These are phyloP conservation scores for Komagataella pseudopastoris DNA, from an alignment of 805 yeast species.

Conservation along the genomic window DNA sequence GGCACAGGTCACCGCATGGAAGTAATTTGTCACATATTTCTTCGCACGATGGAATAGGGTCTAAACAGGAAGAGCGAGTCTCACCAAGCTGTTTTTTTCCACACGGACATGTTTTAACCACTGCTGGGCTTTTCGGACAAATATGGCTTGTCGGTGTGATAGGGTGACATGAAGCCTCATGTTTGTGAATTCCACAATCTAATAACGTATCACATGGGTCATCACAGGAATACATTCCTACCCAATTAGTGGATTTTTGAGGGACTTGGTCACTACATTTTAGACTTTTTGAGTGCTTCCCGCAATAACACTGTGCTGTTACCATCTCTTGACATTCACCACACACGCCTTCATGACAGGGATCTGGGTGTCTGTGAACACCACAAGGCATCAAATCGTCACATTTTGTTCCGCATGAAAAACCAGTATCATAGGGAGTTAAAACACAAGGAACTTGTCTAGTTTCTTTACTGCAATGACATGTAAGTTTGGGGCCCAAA, in stretches of 20 bases:
- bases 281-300: constrained; percentile 29
- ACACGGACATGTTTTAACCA: constrained; percentile 62
- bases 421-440: constrained; percentile 54
- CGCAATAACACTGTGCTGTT: constrained; percentile 61
- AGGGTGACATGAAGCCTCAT: constrained; percentile 39
- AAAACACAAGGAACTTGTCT: constrained; percentile 61
- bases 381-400: constrained; percentile 56
- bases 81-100: constrained; percentile 37
- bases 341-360: constrained; percentile 76
- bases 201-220: constrained; percentile 28
- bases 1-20: constrained; percentile 65
- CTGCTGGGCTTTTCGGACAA: constrained; percentile 55
- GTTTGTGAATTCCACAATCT: constrained; percentile 54
- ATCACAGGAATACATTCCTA: constrained; percentile 39
- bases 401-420: constrained; percentile 57
- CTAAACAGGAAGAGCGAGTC: constrained; percentile 49
- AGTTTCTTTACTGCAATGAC: constrained; percentile 60
- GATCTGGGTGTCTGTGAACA: constrained; percentile 44
- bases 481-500: constrained; percentile 53
- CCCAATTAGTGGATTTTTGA: constrained; percentile 23
- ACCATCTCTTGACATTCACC: constrained; percentile 50
- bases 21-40: constrained; percentile 46
- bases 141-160: constrained; percentile 15
- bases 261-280: constrained; percentile 31
- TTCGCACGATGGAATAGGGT: constrained; percentile 69